Base-by-base conservation (phyloP, 176 grass and related monocot species). In the Cenchrus purpureus region DNA sequence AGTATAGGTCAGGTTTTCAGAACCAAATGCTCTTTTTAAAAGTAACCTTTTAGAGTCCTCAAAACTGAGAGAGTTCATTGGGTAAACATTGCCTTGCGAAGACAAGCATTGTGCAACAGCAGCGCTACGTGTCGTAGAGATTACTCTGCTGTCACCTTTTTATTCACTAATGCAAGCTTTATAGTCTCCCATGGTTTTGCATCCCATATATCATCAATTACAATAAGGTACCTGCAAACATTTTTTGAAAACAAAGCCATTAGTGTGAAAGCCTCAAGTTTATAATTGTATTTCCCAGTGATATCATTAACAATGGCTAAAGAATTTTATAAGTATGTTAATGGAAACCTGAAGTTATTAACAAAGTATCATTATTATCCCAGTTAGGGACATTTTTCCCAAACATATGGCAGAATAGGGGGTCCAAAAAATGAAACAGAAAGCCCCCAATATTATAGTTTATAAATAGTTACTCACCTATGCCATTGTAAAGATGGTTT, bases 121-220 rank as follows among this genome's bases (percentile, higher is more conserved):
- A 7, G 0, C 0, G 19, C 25, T 76, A 34, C 73, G 59, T 3
- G 42, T 78, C 0, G 57, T 78, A 13, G 12, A 49, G 13, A 84
- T 43, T 43, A 84, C 55, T 77, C 82, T 65, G 32, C 61, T 46
- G 0, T 14, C 50, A 77, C 9, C 0, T 45, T 12, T 46, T 77
- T 84, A 7, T 67, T 40, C 1, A 45, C 2, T 14, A 77, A 57
- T 1, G 50, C 58, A 65, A 8, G 6, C 7, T 17, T 43, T 0
- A 73, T 73, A 2, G 0, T 12, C 8, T 51, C 7, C 80, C 80
- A 83, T 5, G 8, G 5, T 32, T 16, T 4, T 20, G 2, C 17
- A 1, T 32, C 5, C 80, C 80, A 83, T 19, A 83, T 3, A 49
- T 82, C 80, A 60, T 82, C 80, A 13, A 72, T 61, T 19, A 82